Percentiles rank a stretch among this genome's conserved stretches.
These are phyloP conservation scores for Euryodendron excelsum DNA, from an alignment of 148 eudicot genomes.

Conservation along the genomic window DNA sequence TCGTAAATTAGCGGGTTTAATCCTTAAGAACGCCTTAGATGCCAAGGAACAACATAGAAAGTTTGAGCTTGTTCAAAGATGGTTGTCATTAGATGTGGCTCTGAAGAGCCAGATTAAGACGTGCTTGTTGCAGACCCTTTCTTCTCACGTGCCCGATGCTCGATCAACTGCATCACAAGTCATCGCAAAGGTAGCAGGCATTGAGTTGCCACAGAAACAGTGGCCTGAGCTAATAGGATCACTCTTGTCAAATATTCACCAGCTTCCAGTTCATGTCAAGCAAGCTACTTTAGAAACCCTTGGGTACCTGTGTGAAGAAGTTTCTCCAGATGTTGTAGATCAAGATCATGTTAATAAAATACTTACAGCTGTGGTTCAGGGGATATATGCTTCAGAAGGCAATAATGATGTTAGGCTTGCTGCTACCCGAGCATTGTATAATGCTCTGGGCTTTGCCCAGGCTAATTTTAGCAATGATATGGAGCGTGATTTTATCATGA, in stretches of 20 bases:
- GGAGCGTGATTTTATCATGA: slow-evolving; percentile 95
- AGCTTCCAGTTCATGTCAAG: slow-evolving; percentile 85
- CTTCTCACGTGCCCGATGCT: slow-evolving; percentile 78
- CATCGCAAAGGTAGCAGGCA: slow-evolving; percentile 93
- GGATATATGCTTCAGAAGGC: slow-evolving; percentile 55
- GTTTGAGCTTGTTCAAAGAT: slow-evolving; percentile 82
- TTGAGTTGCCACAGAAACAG: slow-evolving; percentile 90
- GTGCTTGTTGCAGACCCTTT: slow-evolving; percentile 75
- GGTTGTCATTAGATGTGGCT: slow-evolving; percentile 72
- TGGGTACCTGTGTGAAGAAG: slow-evolving; percentile 95
- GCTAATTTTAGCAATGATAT: slow-evolving; percentile 86
- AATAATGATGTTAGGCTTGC: slow-evolving; percentile 88
- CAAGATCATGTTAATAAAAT: slow-evolving; percentile 98
- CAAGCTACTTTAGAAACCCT: slow-evolving; percentile 92
- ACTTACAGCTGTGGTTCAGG: slow-evolving; percentile 93
- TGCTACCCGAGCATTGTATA: slow-evolving; percentile 82
- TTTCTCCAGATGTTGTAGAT: slow-evolving; percentile 80
- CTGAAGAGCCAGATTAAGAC: slow-evolving; percentile 80
- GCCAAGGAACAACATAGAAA: slow-evolving; percentile 95
- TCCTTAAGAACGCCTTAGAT: slow-evolving; percentile 91
- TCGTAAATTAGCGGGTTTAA: slow-evolving; percentile 81
- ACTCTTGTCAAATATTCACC: slow-evolving; percentile 70
- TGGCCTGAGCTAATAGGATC: slow-evolving; percentile 88
- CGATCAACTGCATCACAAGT: slow-evolving; percentile 96
- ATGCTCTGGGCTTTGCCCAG: slow-evolving; percentile 92